phyloP scores from a whole-genome alignment of 1,284 basidiomycete species.

The Leccinum fallax region DNA sequence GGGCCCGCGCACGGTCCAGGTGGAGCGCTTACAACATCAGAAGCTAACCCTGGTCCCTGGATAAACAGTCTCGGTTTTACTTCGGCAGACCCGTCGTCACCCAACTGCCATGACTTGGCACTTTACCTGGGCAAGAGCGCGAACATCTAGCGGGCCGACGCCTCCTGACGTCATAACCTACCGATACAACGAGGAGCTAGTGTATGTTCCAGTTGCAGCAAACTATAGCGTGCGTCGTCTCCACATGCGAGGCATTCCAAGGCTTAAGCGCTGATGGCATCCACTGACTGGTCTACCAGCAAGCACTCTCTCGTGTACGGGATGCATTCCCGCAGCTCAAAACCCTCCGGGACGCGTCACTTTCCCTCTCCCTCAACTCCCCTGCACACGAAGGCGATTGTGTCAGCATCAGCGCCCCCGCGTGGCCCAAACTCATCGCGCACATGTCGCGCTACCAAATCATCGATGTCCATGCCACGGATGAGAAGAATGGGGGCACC shows the following conservation, averaged over 20 bases:
- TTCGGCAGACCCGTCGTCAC: background rate
- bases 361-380: conserved; percentile 48
- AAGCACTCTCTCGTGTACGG: conserved; percentile 53
- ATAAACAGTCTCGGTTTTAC: background rate
- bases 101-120: background rate
- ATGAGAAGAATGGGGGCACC: background rate
- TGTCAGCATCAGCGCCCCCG: conserved; percentile 57
- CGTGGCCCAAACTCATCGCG: conserved; percentile 51
- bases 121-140: background rate
- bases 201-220: conserved; percentile 53
- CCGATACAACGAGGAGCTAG: conserved; percentile 44
- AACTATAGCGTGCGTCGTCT: conserved; percentile 45
- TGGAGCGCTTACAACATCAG: background rate
- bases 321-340: conserved; percentile 48
- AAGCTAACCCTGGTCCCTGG: background rate
- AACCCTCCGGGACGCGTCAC: conserved; percentile 40
- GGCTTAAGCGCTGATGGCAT: background rate
- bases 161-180: conserved; percentile 54
- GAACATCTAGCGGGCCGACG: background rate
- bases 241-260: background rate
- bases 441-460: conserved; percentile 55
- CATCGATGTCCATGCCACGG: conserved; percentile 47
- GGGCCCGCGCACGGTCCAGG: background rate
- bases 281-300: conserved; percentile 35
- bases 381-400: conserved; percentile 35